These are phyloP conservation scores for Reticulomyxa filosa DNA, from an alignment of 78 protist species.

Conservation along the genomic window DNA sequence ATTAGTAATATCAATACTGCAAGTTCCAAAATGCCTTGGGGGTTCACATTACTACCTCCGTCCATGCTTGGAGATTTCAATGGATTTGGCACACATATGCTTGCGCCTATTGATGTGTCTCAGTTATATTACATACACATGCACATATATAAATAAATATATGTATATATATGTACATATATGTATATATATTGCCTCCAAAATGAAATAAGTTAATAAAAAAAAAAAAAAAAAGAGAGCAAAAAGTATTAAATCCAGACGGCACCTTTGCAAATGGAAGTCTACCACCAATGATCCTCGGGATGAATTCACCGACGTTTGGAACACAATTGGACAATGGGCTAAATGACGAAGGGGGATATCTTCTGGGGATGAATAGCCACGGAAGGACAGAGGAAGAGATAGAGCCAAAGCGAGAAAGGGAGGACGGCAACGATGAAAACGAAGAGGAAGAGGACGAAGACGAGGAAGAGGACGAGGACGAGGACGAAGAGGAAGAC, in stretches of 20 bases:
- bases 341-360: background rate
- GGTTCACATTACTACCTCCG: too few species aligned
- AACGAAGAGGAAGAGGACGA: background rate
- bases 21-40: too few species aligned
- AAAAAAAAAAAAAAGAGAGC: background rate
- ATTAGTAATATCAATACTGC: too few species aligned
- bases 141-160: background rate
- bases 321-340: background rate
- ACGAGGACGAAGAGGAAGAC: background rate
- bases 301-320: background rate
- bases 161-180: background rate
- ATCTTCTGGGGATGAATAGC: too few species aligned
- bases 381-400: background rate
- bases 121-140: background rate
- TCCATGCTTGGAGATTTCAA: too few species aligned
- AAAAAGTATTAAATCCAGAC: background rate
- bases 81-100: too few species aligned
- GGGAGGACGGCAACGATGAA: background rate
- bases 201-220: background rate
- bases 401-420: background rate
- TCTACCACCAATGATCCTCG: background rate
- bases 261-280: background rate
- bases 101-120: background rate
- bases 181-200: background rate
- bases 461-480: background rate